Conservation (phyloP, 192 early-diverging fungal genomes). For the Helicostylum pulchrum region DNA sequence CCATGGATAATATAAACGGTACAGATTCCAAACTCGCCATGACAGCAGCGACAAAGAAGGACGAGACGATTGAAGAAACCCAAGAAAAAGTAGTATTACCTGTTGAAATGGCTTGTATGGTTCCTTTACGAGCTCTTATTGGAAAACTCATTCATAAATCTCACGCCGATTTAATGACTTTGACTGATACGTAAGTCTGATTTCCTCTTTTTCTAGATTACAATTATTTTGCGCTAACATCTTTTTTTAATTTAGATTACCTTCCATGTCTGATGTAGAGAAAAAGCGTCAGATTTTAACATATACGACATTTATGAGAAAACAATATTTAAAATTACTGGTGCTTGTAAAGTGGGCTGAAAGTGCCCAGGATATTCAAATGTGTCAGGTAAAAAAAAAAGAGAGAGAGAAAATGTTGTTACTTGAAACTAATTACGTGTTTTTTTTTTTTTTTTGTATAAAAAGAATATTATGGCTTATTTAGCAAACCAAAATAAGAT, state of each 20-base stretch:
- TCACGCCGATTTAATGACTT: conserved; percentile 63
- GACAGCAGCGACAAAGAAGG: too few species aligned
- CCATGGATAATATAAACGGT: too few species aligned
- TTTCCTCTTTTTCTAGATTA: neutral
- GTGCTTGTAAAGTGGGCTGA: conserved; percentile 76
- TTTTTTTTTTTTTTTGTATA: neutral
- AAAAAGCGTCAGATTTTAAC: conserved; percentile 60
- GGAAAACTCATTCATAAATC: conserved; percentile 60
- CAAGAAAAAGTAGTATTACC: conserved; percentile 45
- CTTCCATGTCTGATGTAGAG: conserved; percentile 53
- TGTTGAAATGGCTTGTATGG: conserved; percentile 59
- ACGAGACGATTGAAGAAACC: too few species aligned
- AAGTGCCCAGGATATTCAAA: conserved; percentile 65
- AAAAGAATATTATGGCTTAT: conserved; percentile 39
- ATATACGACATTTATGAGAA: conserved; percentile 58
- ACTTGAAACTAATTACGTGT: too few species aligned
- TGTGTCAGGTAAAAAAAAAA: conserved; percentile 55
- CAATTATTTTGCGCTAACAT: neutral
- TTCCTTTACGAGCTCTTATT: conserved; percentile 56
- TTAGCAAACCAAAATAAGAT: conserved; percentile 34
- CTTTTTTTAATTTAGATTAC: conserved; percentile 39
- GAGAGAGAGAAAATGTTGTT: neutral
- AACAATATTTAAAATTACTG: conserved; percentile 68
- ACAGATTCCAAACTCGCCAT: too few species aligned
- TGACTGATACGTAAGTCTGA: conserved; percentile 56